Conservation (phyloP, 2,329 filamentous ascomycete species). For the Colletotrichum abscissum region DNA sequence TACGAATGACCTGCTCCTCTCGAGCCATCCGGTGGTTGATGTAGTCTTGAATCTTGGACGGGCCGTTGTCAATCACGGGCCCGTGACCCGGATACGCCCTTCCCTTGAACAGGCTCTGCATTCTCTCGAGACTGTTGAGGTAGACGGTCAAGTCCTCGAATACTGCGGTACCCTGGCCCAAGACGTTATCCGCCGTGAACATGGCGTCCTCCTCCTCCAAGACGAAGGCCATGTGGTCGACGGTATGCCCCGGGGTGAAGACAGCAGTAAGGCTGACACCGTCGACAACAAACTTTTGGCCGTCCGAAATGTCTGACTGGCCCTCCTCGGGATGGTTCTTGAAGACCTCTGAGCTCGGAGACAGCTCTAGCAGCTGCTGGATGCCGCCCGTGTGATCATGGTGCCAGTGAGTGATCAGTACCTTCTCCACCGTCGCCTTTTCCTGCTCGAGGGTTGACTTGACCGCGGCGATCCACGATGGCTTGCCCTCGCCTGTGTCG, state of each 20-base stretch:
- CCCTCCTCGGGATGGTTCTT: constrained; percentile 70
- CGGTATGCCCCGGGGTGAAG: constrained; percentile 75
- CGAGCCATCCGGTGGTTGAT: constrained; percentile 83
- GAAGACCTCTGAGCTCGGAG: constrained; percentile 72
- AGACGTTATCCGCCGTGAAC: constrained; percentile 90
- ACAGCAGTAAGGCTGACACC: constrained; percentile 76
- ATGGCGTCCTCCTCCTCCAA: constrained; percentile 83
- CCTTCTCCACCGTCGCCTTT: constrained; percentile 73
- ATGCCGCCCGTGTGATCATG: constrained; percentile 86
- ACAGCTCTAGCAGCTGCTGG: constrained; percentile 71
- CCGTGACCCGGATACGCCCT: constrained; percentile 91
- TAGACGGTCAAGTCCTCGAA: constrained; percentile 83
- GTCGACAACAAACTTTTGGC: constrained; percentile 65
- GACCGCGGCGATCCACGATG: constrained; percentile 77
- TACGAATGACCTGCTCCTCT: constrained; percentile 80
- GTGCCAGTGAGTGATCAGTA: constrained; percentile 93
- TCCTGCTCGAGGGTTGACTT: constrained; percentile 74
- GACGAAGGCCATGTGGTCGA: constrained; percentile 84
- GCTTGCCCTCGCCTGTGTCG: constrained; percentile 87
- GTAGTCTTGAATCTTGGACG: constrained; percentile 81
- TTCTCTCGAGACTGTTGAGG: constrained; percentile 74
- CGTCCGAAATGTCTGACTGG: constrained; percentile 62
- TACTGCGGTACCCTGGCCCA: constrained; percentile 87
- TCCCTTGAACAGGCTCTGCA: constrained; percentile 74
- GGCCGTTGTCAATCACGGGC: constrained; percentile 78